Percentiles rank a stretch among this genome's conserved stretches.
Conservation (phyloP, 345 rosid species). For the Tarenaya hassleriana region DNA sequence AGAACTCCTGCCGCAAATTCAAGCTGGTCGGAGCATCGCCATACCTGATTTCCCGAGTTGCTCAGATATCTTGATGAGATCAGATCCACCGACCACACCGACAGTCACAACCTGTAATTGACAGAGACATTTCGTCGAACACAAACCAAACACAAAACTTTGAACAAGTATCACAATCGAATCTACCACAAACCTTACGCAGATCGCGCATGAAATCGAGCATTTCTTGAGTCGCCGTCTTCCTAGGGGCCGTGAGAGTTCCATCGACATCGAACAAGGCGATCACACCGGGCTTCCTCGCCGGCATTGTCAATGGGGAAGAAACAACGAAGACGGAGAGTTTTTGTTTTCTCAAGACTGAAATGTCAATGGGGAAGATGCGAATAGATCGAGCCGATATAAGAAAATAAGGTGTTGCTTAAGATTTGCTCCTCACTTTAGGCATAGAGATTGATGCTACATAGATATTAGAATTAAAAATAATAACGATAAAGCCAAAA, state of each 20-base stretch:
- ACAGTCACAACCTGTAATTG: slow-evolving; percentile 65
- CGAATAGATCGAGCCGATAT: slow-evolving; percentile 10
- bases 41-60: slow-evolving; percentile 88
- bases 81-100: slow-evolving; percentile 99
- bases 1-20: not conserved
- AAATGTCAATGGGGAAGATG: slow-evolving; percentile 25
- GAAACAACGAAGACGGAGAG: not conserved
- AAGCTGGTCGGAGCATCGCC: slow-evolving; percentile 9
- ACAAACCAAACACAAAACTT: slow-evolving; percentile 4
- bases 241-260: slow-evolving; percentile 95
- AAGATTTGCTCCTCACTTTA: slow-evolving; percentile 23
- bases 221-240: slow-evolving; percentile 49
- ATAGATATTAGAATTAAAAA: too few species aligned
- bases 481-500: too few species aligned
- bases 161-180: not conserved
- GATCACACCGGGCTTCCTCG: slow-evolving; percentile 62
- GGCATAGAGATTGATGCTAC: too few species aligned
- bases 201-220: slow-evolving; percentile 65
- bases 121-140: slow-evolving; percentile 21
- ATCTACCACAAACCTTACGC: slow-evolving; percentile 50
- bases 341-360: slow-evolving; percentile 15
- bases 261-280: slow-evolving; percentile 98
- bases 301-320: slow-evolving; percentile 31
- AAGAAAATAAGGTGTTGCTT: slow-evolving; percentile 29
- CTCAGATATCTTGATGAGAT: slow-evolving; percentile 79